phyloP scores from a whole-genome alignment of 805 yeast species.

The Candida maltosa region DNA sequence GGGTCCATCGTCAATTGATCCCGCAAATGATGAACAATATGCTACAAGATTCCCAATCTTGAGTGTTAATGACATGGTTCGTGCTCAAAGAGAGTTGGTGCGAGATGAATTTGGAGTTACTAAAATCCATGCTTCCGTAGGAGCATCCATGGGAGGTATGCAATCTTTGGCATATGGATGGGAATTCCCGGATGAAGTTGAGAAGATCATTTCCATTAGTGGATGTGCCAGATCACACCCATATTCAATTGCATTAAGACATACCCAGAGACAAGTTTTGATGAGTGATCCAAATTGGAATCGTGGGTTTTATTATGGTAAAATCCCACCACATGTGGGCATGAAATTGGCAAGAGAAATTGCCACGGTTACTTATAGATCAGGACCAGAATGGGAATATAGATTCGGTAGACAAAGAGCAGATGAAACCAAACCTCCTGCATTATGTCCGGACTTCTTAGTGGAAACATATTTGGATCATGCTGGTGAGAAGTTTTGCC shows the following conservation, averaged over 20 bases:
- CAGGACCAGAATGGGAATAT: conserved; percentile 97
- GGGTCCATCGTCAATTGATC: conserved; percentile 82
- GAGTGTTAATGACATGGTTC: conserved; percentile 84
- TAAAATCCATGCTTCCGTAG: conserved; percentile 75
- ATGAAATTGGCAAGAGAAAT: conserved; percentile 93
- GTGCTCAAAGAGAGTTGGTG: conserved; percentile 78
- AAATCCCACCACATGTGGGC: conserved; percentile 86
- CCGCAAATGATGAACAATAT: conserved; percentile 61
- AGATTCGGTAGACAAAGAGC: conserved; percentile 87
- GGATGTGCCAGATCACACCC: conserved; percentile 96
- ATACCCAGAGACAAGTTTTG: conserved; percentile 86
- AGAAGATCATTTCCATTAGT: conserved; percentile 72
- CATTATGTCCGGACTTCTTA: conserved; percentile 87
- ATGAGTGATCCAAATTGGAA: conserved; percentile 97
- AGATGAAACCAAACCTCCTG: conserved; percentile 75
- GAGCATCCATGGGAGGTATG: conserved; percentile 99
- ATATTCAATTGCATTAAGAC: conserved; percentile 88
- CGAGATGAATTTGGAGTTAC: conserved; percentile 57
- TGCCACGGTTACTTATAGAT: conserved; percentile 89
- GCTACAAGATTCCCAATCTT: conserved; percentile 87
- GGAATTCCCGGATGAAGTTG: conserved; percentile 77
- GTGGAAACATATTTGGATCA: conserved; percentile 93
- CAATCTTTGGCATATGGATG: conserved; percentile 85
- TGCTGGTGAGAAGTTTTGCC: conserved; percentile 90
- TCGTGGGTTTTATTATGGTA: conserved; percentile 79